Conservation (phyloP, 331 rosid genomes). For the Cucumis variabilis region DNA sequence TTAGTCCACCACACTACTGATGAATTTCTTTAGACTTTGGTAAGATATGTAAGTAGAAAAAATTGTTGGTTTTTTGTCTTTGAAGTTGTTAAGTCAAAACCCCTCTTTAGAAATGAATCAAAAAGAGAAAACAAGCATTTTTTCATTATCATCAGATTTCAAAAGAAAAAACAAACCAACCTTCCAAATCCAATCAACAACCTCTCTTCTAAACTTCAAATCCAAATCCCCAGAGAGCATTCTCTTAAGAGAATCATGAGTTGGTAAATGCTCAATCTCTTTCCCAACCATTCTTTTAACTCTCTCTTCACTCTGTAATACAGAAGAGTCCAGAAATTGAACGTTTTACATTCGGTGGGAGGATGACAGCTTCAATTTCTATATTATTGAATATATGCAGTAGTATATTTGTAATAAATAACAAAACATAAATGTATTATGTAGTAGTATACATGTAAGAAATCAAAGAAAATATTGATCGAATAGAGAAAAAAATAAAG, state of each 20-base stretch:
- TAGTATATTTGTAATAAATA: no score
- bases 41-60: no score
- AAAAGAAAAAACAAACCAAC: constrained; percentile 46
- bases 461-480: no score
- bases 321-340: constrained; percentile 44
- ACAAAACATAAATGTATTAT: no score
- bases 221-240: constrained; percentile 71
- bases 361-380: no score
- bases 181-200: constrained; percentile 88
- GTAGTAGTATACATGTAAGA: no score
- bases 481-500: no score
- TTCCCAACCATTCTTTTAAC: constrained; percentile 61
- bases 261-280: constrained; percentile 78
- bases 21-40: no score
- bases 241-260: constrained; percentile 62
- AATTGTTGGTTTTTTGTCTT: no score
- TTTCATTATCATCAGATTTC: neutral
- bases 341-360: no score
- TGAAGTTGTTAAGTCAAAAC: neutral
- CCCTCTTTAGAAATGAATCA: neutral
- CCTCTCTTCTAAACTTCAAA: constrained; percentile 61
- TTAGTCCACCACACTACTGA: no score
- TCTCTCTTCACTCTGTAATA: constrained; percentile 52
- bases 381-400: no score
- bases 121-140: neutral